Evolutionary conservation across 164 flowering plant species (phyloP).

Genomic region (Brasenia schreberi): DNA sequence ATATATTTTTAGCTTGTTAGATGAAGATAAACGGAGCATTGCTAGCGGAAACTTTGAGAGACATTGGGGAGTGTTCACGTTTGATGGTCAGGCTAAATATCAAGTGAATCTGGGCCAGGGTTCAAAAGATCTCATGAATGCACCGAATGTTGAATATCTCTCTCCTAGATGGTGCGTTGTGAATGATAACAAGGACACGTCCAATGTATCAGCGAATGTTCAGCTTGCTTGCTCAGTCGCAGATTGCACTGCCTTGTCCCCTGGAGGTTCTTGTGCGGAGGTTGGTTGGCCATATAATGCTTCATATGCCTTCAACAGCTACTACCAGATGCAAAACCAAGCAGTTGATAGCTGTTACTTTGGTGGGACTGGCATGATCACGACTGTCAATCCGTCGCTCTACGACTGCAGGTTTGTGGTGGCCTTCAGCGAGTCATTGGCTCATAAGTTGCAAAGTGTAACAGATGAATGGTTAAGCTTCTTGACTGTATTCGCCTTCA

Average conservation of each 20-base stretch:
- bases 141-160: constrained; percentile 60
- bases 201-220: constrained; percentile 42
- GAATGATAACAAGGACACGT: constrained; percentile 53
- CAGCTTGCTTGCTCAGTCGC: constrained; percentile 48
- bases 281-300: constrained; percentile 74
- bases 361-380: constrained; percentile 79
- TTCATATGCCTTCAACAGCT: constrained; percentile 84
- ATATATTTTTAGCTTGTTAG: constrained; percentile 56
- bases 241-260: constrained; percentile 62
- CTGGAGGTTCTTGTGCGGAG: constrained; percentile 75
- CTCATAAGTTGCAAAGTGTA: background rate
- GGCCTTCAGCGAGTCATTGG: constrained; percentile 14
- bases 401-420: constrained; percentile 55
- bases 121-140: constrained; percentile 37
- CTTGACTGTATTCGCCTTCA: background rate
- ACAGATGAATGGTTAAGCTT: background rate
- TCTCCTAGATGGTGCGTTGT: constrained; percentile 83
- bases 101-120: constrained; percentile 41
- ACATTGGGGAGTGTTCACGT: constrained; percentile 88
- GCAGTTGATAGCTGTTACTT: constrained; percentile 60
- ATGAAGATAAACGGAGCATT: constrained; percentile 62
- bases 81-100: constrained; percentile 92
- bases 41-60: constrained; percentile 53
- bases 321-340: constrained; percentile 76
- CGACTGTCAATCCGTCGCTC: constrained; percentile 77